Conservation (phyloP, 208 protist species). For the Crithidia fasciculata region DNA sequence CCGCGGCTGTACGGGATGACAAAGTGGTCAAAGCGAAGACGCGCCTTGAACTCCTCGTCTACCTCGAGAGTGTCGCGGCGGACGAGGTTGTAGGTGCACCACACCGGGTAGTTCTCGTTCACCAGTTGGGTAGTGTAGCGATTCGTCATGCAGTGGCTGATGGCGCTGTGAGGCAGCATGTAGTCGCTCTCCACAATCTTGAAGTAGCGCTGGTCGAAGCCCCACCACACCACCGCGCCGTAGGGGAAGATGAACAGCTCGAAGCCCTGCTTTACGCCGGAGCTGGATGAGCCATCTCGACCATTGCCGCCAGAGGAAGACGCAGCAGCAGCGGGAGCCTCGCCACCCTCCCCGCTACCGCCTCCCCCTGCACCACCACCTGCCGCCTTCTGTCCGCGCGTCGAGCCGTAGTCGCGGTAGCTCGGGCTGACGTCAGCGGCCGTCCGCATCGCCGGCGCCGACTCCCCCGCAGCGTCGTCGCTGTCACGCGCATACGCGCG, state of each 20-base stretch:
- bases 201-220: constrained; percentile 76
- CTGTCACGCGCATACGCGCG: not conserved
- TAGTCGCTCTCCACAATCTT: constrained; percentile 86
- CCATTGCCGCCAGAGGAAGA: not conserved
- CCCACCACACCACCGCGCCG: constrained; percentile 85
- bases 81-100: constrained; percentile 77
- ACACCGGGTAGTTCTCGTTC: constrained; percentile 81
- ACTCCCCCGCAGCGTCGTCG: not conserved
- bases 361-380: not conserved
- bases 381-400: not conserved
- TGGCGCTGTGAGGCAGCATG: constrained; percentile 72
- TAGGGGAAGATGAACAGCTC: constrained; percentile 85
- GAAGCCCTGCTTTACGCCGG: constrained; percentile 33
- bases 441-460: not conserved
- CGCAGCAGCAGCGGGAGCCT: constrained; percentile 13
- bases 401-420: constrained; percentile 16
- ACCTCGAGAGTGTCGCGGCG: constrained; percentile 59
- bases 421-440: constrained; percentile 11
- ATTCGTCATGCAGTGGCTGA: constrained; percentile 61
- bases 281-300: too few species aligned
- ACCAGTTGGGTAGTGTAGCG: constrained; percentile 73
- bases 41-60: constrained; percentile 70
- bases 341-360: constrained; percentile 13
- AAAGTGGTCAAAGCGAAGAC: constrained; percentile 77
- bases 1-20: constrained; percentile 69